phyloP scores from a whole-genome alignment of 2,329 filamentous ascomycete genomes.

The Ceratocystis cubensis region DNA sequence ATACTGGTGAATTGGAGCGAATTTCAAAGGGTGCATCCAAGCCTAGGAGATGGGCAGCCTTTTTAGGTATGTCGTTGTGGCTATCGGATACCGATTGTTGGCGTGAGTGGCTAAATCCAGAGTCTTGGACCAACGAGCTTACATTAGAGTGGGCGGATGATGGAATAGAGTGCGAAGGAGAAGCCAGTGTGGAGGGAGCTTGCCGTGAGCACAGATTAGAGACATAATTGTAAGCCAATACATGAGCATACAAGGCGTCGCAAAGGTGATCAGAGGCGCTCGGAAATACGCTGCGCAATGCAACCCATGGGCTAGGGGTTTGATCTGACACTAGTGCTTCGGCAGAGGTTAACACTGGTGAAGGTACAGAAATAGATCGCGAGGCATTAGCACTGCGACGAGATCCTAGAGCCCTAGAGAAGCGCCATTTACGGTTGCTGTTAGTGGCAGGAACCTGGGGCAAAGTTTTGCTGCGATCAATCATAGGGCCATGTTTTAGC shows the following conservation, averaged over 20 bases:
- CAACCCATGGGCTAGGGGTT: constrained; percentile 29
- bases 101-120: constrained; percentile 22
- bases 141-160: constrained; percentile 22
- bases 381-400: not conserved
- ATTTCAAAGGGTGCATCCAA: constrained; percentile 27
- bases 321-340: not conserved
- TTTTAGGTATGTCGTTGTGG: constrained; percentile 34
- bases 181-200: not conserved
- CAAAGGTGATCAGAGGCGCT: constrained; percentile 42
- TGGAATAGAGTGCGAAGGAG: constrained; percentile 7
- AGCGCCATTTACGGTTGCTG: constrained; percentile 18
- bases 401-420: constrained; percentile 15
- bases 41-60: constrained; percentile 41
- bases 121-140: not conserved
- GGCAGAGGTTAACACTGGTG: not conserved
- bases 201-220: constrained; percentile 26
- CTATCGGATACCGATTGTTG: constrained; percentile 14
- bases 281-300: constrained; percentile 42
- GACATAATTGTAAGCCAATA: constrained; percentile 48
- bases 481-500: constrained; percentile 30
- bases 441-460: not conserved
- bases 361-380: not conserved
- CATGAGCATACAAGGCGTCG: constrained; percentile 46
- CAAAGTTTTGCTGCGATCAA: not conserved
- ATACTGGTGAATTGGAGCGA: constrained; percentile 23